These are phyloP conservation scores for Barnettozyma californica DNA, from an alignment of 805 yeast genomes.

Conservation along the genomic window DNA sequence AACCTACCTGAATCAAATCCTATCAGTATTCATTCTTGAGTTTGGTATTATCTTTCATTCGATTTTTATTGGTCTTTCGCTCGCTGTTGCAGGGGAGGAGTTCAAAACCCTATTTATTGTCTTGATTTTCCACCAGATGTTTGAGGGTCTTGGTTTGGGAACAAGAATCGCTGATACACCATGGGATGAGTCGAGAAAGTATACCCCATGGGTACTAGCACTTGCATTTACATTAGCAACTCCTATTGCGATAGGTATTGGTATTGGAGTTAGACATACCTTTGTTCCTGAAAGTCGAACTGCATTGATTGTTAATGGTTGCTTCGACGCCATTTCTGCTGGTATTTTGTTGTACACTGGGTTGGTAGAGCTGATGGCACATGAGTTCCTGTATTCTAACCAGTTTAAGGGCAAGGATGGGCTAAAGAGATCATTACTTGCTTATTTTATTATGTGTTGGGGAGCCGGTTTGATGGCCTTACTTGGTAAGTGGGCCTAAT, in stretches of 20 bases:
- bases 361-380: conserved; percentile 73
- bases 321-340: conserved; percentile 69
- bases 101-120: conserved; percentile 67
- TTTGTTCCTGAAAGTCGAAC: conserved; percentile 55
- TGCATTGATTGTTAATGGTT: conserved; percentile 63
- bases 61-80: conserved; percentile 70
- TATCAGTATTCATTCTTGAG: conserved; percentile 57
- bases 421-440: conserved; percentile 44
- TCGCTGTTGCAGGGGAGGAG: conserved; percentile 75
- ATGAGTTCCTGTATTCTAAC: conserved; percentile 59
- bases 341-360: conserved; percentile 79
- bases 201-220: conserved; percentile 57
- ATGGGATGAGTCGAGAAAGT: conserved; percentile 30
- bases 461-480: conserved; percentile 81
- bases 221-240: conserved; percentile 50
- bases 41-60: conserved; percentile 83
- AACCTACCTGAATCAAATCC: conserved; percentile 49
- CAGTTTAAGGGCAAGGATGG: conserved; percentile 61
- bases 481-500: conserved; percentile 65
- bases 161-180: conserved; percentile 59
- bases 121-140: conserved; percentile 70
- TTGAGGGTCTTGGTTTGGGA: conserved; percentile 85
- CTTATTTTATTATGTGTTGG: conserved; percentile 45
- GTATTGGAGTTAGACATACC: conserved; percentile 64
- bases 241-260: conserved; percentile 74